Evolutionary conservation across 495 filamentous ascomycete species (phyloP).

Genomic region (Lentithecium fluviatile): DNA sequence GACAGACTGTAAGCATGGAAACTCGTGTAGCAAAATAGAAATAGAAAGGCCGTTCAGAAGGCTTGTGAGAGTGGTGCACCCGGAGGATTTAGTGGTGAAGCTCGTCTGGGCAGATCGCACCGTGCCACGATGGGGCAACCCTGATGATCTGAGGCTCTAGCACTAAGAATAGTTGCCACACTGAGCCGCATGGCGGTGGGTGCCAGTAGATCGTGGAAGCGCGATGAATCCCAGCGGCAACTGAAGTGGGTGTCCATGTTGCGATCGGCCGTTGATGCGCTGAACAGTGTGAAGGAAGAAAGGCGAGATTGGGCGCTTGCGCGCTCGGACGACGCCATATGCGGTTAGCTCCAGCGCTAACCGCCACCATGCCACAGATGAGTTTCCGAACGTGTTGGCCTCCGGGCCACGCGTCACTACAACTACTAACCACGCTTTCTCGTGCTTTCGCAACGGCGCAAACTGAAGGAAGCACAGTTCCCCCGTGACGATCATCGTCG

Average conservation of each 20-base stretch:
- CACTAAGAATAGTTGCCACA: slow-evolving; percentile 3
- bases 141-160: slow-evolving; percentile 1
- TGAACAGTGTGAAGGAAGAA: slow-evolving; percentile 1
- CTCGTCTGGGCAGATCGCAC: slow-evolving; percentile 2
- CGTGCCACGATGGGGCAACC: slow-evolving; percentile 2
- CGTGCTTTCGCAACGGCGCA: slow-evolving; percentile 2
- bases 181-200: slow-evolving; percentile 1
- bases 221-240: slow-evolving; percentile 3
- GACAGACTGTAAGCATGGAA: slow-evolving; percentile 2
- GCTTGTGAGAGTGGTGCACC: slow-evolving; percentile 1
- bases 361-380: not conserved
- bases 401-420: not conserved
- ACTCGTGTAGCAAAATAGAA: slow-evolving; percentile 4
- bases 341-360: slow-evolving; percentile 1
- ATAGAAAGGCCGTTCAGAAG: slow-evolving; percentile 3
- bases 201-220: slow-evolving; percentile 1
- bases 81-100: slow-evolving; percentile 2
- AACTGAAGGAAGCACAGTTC: slow-evolving; percentile 1
- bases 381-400: slow-evolving; percentile 1
- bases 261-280: slow-evolving; percentile 1
- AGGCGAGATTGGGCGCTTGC: slow-evolving; percentile 2
- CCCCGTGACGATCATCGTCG: slow-evolving; percentile 1
- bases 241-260: not conserved
- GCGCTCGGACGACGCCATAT: slow-evolving; percentile 2
- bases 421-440: not conserved